Evolutionary conservation across 495 filamentous ascomycete species (phyloP), one percentile per base, ranked within the genome.

Genomic region (Bacidia rubella): DNA sequence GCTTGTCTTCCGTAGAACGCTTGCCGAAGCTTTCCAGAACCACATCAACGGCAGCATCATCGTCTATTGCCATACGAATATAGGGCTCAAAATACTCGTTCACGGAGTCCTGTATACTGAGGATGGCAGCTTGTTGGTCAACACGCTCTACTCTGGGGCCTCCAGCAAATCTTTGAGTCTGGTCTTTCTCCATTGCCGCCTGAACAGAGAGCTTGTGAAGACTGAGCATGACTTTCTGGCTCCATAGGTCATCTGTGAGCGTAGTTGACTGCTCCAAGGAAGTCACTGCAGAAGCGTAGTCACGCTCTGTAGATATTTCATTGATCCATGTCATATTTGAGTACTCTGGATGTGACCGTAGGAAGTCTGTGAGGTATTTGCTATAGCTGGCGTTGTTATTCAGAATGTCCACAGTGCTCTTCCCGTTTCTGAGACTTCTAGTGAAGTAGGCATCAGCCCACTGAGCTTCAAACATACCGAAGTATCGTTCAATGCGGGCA

Each of bases 311-410:
- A 48, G 76, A 67, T 19, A 95, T 78, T 60, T 95, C 89, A 65
- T 97, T 90, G 66, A 98, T 90, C 92, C 92, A 98, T 38, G 82
- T 74, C n/a, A 96, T 65, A 58, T 85, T 86, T 38, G 80, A 78
- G 43, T 86, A 81, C 56, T 78, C 67, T 10, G 78, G 76, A 56
- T 81, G 74, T 24, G 72, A 77, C 26, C 84, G 78, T 42, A 97
- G 70, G 60, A 87, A 97, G 26, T 69, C 70, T 11, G 88, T 95
- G 21, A 88, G 70, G 55, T 78, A 79, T 25, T 69, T 63, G 62
- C 81, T 79, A 55, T 81, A 80, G 54, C 77, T 69, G 41, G 70
- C 66, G 2, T 75, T 73, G 40, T 83, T 81, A 23, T 77, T 74
- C 53, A 99, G 74, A 26, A 96, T 73, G 0, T 73, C 70, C 24